These are phyloP conservation scores for Chiua virens DNA, from an alignment of 768 basidiomycete species.

Conservation along the genomic window DNA sequence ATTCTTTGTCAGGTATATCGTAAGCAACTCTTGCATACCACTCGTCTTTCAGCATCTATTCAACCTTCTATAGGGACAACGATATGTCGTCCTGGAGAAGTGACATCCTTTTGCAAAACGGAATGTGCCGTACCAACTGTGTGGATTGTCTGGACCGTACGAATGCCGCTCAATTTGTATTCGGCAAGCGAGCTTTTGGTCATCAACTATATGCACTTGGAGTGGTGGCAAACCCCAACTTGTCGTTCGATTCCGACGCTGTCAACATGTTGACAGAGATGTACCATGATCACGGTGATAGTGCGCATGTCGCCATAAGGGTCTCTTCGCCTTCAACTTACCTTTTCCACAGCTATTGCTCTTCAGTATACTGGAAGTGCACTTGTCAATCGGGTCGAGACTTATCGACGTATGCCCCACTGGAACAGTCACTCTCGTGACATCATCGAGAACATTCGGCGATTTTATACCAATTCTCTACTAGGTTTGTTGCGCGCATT, in stretches of 20 bases:
- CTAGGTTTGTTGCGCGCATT: constrained; percentile 50
- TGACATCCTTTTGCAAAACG: constrained; percentile 82
- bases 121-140: constrained; percentile 92
- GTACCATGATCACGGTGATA: constrained; percentile 97
- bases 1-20: constrained; percentile 50
- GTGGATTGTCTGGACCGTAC: constrained; percentile 97
- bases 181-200: constrained; percentile 90
- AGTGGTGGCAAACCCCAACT: constrained; percentile 78
- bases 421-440: constrained; percentile 98
- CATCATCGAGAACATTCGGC: constrained; percentile 90
- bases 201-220: constrained; percentile 96
- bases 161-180: constrained; percentile 95
- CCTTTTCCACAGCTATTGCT: constrained; percentile 65
- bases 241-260: constrained; percentile 91
- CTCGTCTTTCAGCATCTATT: background rate
- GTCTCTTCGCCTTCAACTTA: background rate
- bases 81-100: constrained; percentile 49
- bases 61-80: constrained; percentile 26
- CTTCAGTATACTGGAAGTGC: constrained; percentile 97
- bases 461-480: constrained; percentile 94
- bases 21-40: constrained; percentile 18
- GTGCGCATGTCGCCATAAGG: constrained; percentile 43
- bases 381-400: constrained; percentile 94
- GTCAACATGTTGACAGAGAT: constrained; percentile 97
- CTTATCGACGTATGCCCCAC: constrained; percentile 91